Base-by-base conservation (phyloP, 768 basidiomycete genomes). In the Suillus spraguei region DNA sequence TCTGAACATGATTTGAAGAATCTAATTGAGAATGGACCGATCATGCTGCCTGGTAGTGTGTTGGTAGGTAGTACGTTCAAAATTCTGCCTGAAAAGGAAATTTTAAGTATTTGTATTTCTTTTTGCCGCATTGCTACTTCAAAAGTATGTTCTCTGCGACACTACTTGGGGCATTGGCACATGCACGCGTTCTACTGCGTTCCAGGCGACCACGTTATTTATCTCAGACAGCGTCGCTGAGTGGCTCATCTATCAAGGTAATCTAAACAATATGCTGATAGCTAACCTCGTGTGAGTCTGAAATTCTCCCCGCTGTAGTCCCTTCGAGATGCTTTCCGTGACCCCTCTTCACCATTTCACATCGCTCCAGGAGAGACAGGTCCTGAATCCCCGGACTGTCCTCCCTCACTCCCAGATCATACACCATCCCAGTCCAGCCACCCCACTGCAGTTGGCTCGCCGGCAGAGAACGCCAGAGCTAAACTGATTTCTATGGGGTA, bases 331-430 rank as follows among this genome's bases (percentile, higher is more conserved):
- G 83, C 83, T 13, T 90, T 90, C 68, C 80, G 80, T 38, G 85
- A 90, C 66, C 87, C 87, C 3, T 76, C 79, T 1, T 88, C 88
- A 2, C 89, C 88, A n/a, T 90, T 83, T 68, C 79, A 89, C 64
- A 78, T 89, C 54, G 77, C 85, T 3, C 86, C 85, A 33, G 87
- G 88, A 9, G 77, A 82, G 14, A 72, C 75, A 65, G 89, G 88
- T 1, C 89, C 88, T 44, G 82, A 80, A 3, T 85, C 85, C 0
- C 86, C 87, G 5, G 83, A 88, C 63, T 81, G 82, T 42, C 65
- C 67, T 22, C 68, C 73, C 3, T 35, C 35, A 46, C 64, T 52
- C 62, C 28, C 61, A 59, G 11, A 28, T 28, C 24, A 38, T 13
- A 7, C 56, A 13, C 17, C 56, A 24, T 22, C 24, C 28, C 56